phyloP scores from a whole-genome alignment of 1,284 basidiomycete genomes.

The Cystobasidiaceae sp. region DNA sequence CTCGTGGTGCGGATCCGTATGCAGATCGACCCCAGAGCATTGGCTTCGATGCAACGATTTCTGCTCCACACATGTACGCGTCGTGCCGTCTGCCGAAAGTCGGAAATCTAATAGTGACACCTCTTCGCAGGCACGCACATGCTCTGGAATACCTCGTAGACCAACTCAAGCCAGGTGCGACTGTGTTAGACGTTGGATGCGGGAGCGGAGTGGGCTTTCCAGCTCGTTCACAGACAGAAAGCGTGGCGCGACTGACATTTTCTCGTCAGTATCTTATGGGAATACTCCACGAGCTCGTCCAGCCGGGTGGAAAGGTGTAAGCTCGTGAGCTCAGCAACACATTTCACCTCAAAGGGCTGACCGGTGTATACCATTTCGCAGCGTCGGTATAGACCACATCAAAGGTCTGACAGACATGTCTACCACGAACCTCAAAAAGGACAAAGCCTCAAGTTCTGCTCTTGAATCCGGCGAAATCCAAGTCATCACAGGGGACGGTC shows the following conservation, averaged over 20 bases:
- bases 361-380: conserved; percentile 52
- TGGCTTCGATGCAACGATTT: conserved; percentile 76
- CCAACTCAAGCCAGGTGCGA: conserved; percentile 62
- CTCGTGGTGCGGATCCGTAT: conserved; percentile 57
- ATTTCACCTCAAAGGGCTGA: not conserved
- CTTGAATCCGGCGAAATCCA: conserved; percentile 57
- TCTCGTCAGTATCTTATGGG: conserved; percentile 35
- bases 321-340: not conserved
- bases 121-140: conserved; percentile 69
- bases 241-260: not conserved
- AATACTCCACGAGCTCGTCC: conserved; percentile 43
- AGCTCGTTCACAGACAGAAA: not conserved
- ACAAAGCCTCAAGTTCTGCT: conserved; percentile 57
- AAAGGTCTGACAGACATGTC: conserved; percentile 57
- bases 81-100: no score
- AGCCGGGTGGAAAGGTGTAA: conserved; percentile 27
- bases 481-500: conserved; percentile 72
- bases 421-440: conserved; percentile 60
- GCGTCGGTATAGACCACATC: conserved; percentile 91
- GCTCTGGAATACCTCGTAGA: conserved; percentile 67
- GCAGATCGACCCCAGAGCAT: conserved; percentile 75
- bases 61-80: conserved; percentile 77
- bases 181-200: conserved; percentile 66
- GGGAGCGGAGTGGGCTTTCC: conserved; percentile 10
- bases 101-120: no score